Conservation (phyloP, 805 yeast genomes). For the Candida tammaniensis region DNA sequence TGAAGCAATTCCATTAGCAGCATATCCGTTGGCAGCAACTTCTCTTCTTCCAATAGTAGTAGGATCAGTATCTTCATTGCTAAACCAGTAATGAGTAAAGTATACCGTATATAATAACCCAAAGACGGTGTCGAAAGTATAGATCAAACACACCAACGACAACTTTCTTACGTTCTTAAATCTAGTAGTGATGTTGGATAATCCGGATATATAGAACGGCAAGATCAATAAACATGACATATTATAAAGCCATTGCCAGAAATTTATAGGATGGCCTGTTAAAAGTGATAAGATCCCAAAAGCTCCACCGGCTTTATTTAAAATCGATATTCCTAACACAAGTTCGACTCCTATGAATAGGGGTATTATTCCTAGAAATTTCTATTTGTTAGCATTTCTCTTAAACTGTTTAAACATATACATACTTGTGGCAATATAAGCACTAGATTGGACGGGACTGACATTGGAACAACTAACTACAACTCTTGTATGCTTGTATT, state of each 20-base stretch:
- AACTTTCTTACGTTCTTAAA: slow-evolving; percentile 57
- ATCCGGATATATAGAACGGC: slow-evolving; percentile 64
- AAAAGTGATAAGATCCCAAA: slow-evolving; percentile 83
- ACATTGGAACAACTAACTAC: slow-evolving; percentile 2
- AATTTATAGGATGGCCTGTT: slow-evolving; percentile 84
- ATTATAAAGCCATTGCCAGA: slow-evolving; percentile 81
- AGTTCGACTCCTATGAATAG: slow-evolving; percentile 86
- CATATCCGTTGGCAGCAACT: slow-evolving; percentile 2
- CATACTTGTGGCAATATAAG: slow-evolving; percentile 9
- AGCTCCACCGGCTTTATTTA: slow-evolving; percentile 86
- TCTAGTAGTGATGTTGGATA: slow-evolving; percentile 35
- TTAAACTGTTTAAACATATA: not conserved
- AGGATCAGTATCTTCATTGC: slow-evolving; percentile 35
- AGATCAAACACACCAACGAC: slow-evolving; percentile 62
- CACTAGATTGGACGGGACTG: slow-evolving; percentile 3
- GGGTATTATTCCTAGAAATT: slow-evolving; percentile 71
- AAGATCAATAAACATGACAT: slow-evolving; percentile 59
- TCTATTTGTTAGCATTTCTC: slow-evolving; percentile 27
- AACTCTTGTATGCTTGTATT: too few species aligned
- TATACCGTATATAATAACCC: slow-evolving; percentile 69
- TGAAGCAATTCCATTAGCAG: slow-evolving; percentile 3
- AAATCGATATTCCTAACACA: slow-evolving; percentile 66
- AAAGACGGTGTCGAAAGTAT: slow-evolving; percentile 62
- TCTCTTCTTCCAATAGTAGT: slow-evolving; percentile 6
- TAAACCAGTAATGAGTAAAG: slow-evolving; percentile 77